These are phyloP conservation scores for Trametopsis cervina DNA, from an alignment of 768 basidiomycete genomes.

Conservation along the genomic window DNA sequence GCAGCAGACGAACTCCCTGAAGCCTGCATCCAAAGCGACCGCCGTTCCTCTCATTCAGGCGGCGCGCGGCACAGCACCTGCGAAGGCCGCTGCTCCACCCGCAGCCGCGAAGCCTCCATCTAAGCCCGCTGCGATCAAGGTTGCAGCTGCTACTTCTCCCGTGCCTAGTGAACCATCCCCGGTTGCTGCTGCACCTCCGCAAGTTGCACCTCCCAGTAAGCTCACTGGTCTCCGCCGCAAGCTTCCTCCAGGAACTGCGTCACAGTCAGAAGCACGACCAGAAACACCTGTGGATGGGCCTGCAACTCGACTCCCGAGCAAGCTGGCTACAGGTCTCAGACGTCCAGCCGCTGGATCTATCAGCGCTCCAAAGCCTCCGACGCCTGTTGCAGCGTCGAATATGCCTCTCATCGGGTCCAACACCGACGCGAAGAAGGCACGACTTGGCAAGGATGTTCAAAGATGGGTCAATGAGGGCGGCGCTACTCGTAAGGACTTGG, in stretches of 20 bases:
- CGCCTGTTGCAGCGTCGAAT: slow-evolving; percentile 25
- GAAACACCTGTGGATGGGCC: slow-evolving; percentile 31
- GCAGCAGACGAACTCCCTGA: slow-evolving; percentile 79
- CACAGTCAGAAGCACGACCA: slow-evolving; percentile 40
- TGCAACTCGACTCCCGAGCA: slow-evolving; percentile 28
- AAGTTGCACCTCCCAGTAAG: slow-evolving; percentile 39
- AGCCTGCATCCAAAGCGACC: slow-evolving; percentile 82
- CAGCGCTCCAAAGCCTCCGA: slow-evolving; percentile 23
- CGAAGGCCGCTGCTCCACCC: slow-evolving; percentile 16
- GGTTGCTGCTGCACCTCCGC: slow-evolving; percentile 28
- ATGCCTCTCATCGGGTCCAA: slow-evolving; percentile 44
- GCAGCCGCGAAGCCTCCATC: slow-evolving; percentile 13
- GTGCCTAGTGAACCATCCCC: slow-evolving; percentile 40
- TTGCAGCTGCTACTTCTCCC: slow-evolving; percentile 27
- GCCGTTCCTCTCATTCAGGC: slow-evolving; percentile 87
- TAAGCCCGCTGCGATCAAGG: slow-evolving; percentile 14
- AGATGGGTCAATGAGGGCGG: slow-evolving; percentile 87
- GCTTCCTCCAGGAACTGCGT: slow-evolving; percentile 48
- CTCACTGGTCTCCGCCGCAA: slow-evolving; percentile 63
- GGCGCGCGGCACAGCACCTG: slow-evolving; percentile 48
- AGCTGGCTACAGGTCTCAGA: slow-evolving; percentile 36
- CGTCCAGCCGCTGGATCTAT: slow-evolving; percentile 33
- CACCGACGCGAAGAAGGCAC: slow-evolving; percentile 54
- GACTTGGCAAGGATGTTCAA: slow-evolving; percentile 68
- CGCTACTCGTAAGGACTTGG: slow-evolving; percentile 77